phyloP scores from a whole-genome alignment of 768 basidiomycete species.

The Russula compacta region DNA sequence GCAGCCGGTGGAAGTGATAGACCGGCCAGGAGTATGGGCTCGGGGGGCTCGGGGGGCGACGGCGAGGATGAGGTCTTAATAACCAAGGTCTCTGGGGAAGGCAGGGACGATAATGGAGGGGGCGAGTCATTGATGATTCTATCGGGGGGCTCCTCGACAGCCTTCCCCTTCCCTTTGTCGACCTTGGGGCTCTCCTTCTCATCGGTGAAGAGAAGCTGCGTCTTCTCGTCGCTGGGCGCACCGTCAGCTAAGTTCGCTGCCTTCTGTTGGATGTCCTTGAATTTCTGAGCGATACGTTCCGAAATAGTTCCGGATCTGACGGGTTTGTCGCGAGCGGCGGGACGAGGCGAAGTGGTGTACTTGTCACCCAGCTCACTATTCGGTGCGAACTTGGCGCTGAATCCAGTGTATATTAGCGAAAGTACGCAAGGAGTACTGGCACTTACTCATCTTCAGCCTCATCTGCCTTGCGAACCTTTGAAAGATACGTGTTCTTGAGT shows the following conservation, averaged over 20 bases:
- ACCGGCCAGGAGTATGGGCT: conserved; percentile 67
- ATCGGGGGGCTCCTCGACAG: conserved; percentile 33
- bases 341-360: conserved; percentile 73
- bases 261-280: conserved; percentile 69
- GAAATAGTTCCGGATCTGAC: conserved; percentile 71
- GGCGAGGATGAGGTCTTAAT: conserved; percentile 30
- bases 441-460: conserved; percentile 92
- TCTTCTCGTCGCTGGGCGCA: conserved; percentile 18
- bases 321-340: conserved; percentile 48
- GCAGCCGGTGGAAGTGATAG: conserved; percentile 55
- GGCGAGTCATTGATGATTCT: conserved; percentile 41
- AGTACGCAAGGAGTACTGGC: not conserved
- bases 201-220: conserved; percentile 26
- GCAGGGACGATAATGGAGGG: conserved; percentile 52
- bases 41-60: conserved; percentile 34
- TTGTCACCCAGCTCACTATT: conserved; percentile 52
- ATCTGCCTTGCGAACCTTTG: conserved; percentile 76
- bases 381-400: conserved; percentile 83
- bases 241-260: conserved; percentile 23
- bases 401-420: conserved; percentile 6
- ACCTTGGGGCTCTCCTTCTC: conserved; percentile 39
- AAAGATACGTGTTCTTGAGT: conserved; percentile 67
- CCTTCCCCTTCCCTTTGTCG: conserved; percentile 82
- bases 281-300: conserved; percentile 76
- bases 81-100: conserved; percentile 36